phyloP scores from a whole-genome alignment of 2,329 filamentous ascomycete genomes.

The Beauveria varroae region DNA sequence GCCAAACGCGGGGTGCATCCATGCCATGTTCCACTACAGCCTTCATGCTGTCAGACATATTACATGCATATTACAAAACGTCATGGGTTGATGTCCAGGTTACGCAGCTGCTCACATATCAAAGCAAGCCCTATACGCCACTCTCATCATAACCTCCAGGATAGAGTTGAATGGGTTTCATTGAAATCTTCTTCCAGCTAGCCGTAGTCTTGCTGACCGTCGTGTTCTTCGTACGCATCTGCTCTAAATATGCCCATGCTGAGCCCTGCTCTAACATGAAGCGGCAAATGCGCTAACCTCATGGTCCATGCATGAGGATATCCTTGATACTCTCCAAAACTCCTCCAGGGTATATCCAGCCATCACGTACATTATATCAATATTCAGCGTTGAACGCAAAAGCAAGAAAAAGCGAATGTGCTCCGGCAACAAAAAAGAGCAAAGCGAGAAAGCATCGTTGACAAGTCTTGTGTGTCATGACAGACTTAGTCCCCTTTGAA shows the following conservation, averaged over 20 bases:
- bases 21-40: not conserved
- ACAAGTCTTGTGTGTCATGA: not conserved
- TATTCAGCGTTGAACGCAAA: not conserved
- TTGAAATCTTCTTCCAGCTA: not conserved
- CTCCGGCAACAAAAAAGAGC: not conserved
- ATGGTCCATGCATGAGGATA: not conserved
- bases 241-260: not conserved
- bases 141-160: no score
- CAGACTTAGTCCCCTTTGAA: not conserved
- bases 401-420: not conserved
- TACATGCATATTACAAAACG: not conserved
- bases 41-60: not conserved
- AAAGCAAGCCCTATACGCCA: no score
- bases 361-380: slow-evolving; percentile 6
- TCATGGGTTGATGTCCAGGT: not conserved
- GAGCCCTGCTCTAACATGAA: slow-evolving; percentile 7
- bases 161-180: not conserved
- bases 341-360: slow-evolving; percentile 10
- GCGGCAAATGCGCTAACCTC: not conserved
- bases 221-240: not conserved
- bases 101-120: no score
- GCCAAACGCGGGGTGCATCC: not conserved
- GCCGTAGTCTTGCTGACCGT: not conserved
- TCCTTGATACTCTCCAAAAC: not conserved
- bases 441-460: not conserved